These are phyloP conservation scores for Backusella morwellensis DNA, from an alignment of 192 early-diverging fungal species.

Conservation along the genomic window DNA sequence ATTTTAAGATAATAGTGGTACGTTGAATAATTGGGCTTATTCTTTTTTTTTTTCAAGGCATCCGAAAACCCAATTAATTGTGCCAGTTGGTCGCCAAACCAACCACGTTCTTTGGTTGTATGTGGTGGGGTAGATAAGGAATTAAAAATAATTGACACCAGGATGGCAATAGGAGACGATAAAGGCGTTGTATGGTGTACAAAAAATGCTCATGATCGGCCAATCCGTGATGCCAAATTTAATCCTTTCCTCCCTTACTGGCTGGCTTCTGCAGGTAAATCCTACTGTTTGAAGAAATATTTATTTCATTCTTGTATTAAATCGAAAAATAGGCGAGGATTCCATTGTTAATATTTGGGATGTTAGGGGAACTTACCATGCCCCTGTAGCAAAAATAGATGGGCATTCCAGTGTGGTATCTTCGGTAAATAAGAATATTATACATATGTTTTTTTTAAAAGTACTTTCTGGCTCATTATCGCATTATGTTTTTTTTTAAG, in stretches of 20 bases:
- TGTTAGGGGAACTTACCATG: slow-evolving; percentile 16
- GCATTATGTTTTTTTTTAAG: neutral
- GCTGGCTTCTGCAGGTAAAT: slow-evolving; percentile 27
- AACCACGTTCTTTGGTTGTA: slow-evolving; percentile 28
- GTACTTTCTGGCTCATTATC: neutral
- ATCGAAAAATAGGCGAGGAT: slow-evolving; percentile 20
- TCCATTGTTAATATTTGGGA: slow-evolving; percentile 34
- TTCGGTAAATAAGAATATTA: slow-evolving; percentile 9
- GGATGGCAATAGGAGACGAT: slow-evolving; percentile 33
- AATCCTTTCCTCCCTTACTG: slow-evolving; percentile 37
- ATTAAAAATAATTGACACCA: slow-evolving; percentile 37
- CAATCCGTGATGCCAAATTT: slow-evolving; percentile 15
- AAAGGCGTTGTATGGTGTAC: slow-evolving; percentile 25
- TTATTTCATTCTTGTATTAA: neutral
- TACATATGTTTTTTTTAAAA: neutral
- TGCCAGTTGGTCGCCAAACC: slow-evolving; percentile 26
- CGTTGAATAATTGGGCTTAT: too few species aligned
- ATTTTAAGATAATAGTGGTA: neutral
- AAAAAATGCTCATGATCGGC: slow-evolving; percentile 1
- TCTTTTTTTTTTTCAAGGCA: neutral
- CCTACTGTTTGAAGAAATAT: neutral
- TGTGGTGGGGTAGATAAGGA: slow-evolving; percentile 10
- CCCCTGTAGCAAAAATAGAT: slow-evolving; percentile 28
- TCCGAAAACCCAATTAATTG: slow-evolving; percentile 1
- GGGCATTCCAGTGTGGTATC: slow-evolving; percentile 3